Base-by-base conservation (phyloP, 805 yeast species). In the Dipodascopsis uninucleata region DNA sequence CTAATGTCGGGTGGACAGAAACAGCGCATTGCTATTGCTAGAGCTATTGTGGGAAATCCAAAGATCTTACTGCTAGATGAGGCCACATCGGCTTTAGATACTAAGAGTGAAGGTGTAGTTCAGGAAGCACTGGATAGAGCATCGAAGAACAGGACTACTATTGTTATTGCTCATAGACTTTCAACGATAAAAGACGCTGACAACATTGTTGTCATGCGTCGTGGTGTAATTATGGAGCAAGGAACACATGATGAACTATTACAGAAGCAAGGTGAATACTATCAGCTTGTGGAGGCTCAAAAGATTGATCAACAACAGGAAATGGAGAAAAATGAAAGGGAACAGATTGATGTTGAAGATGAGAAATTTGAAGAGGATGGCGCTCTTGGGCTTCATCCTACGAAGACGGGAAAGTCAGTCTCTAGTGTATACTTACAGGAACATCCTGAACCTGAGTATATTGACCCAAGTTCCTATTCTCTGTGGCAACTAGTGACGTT, bases 1-100 rank as follows among this genome's bases (percentile, higher is more conserved):
- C 81, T 77, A 55, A 65, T 79, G 52, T 77, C 83, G 57, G 85
- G 85, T 9, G 85, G 85, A 7, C 85, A 80, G 55, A 77, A 74
- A 58, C 85, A 79, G 58, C 61, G 85, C 43, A 70, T 79, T n/a
- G 80, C 83, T 8, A 64, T 79, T 42, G 84, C 85, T 1, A 68
- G 85, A 49, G 77, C 83, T 0, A 63, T 79, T 36, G 67, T 79
- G 31, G 62, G 73, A 31, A 66, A 74, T 22, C 85, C 85, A 3
- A 66, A 71, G 26, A 68, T 80, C 8, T 63, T 79, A 36, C 68
- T 79, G 7, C 62, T 79, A 38, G 85, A 79, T 57, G 85, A 80
- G 59, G 85, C 85, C 4, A 79, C 85, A 0, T 77, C 82, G 6
- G 84, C 84, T 0, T 64, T 80, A 33, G 85, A 79, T 58, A 74